Evolutionary conservation across 306 rosid genomes (phyloP), one percentile per base, ranked within the genome.

Genomic region (Lathyrus aphaca): DNA sequence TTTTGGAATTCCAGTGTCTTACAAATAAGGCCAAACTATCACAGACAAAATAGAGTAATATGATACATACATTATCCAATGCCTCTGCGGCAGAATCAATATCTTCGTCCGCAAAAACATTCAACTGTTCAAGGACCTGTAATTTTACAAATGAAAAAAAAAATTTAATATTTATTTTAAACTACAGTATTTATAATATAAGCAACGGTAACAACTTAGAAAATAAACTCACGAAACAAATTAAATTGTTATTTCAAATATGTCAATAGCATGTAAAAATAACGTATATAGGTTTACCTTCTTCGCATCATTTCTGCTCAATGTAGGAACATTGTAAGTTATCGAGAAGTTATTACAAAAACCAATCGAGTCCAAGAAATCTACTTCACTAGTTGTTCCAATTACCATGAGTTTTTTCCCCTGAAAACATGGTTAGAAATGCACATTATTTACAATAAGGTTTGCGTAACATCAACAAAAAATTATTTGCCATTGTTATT

Each of bases 381-480:
- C 81, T 62, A 89, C 75, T 83, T 95, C 96, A 82, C 99, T 89
- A 17, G 97, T 91, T 9, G 99, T 95, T 53, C 96, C 96, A 66
- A 95, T 68, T 58, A 91, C 96, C 84, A 91, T 80, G 78, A 95
- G 97, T 69, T 91, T 95, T 83, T 91, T 95, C 27, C 97, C 97
- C 99, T 95, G 84, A 66, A 78, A 74, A 69, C 23, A 72, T 54
- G 35, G 57, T 68, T 18, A 19, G 21, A 82, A 46, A 69, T 40
- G 35, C 15, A 44, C 44, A 66, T 64, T 73, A 64, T 44, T 39
- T 56, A 75, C 40, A 27, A 57, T 25, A 56, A 16, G 49, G 40
- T 30, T 55, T 66, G 12, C n/a, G 19, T 8, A 67, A 45, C 66
- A 61, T 50, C n/a, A 69, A 48, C 64, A 73, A 23, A 78, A 58